A percentile compares a stretch with the other conserved stretches of the same genome.
phyloP scores from a whole-genome alignment of 2,329 filamentous ascomycete genomes.

The Colletotrichum somersetense region DNA sequence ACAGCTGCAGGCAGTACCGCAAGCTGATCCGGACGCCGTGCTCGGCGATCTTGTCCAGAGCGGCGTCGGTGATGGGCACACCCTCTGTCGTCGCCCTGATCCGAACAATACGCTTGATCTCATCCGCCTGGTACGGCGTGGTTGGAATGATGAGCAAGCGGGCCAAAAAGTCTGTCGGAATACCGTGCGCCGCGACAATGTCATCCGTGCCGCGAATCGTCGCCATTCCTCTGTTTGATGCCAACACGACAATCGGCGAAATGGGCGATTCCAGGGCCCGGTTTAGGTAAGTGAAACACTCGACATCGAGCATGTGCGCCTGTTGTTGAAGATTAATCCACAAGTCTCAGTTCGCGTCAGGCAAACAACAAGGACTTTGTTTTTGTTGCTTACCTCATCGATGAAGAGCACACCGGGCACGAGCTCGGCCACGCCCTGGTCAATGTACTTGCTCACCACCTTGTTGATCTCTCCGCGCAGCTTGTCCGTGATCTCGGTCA shows the following conservation, averaged over 20 bases:
- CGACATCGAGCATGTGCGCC: conserved; percentile 99
- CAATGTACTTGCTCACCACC: conserved; percentile 98
- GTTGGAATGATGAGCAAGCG: conserved; percentile 97
- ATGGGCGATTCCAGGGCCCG: conserved; percentile 95
- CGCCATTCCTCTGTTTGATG: conserved; percentile 95
- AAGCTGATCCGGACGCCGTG: conserved; percentile 91
- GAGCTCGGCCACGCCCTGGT: conserved; percentile 96
- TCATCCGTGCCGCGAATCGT: conserved; percentile 89
- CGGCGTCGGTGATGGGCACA: conserved; percentile 82
- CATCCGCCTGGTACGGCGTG: conserved; percentile 85
- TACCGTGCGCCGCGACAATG: conserved; percentile 88
- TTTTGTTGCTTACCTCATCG: conserved; percentile 78
- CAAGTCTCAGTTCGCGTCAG: conserved; percentile 30
- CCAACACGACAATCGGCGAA: conserved; percentile 96
- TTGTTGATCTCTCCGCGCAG: conserved; percentile 97
- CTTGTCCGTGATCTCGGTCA: conserved; percentile 99
- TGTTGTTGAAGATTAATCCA: conserved; percentile 53
- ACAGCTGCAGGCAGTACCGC: conserved; percentile 91
- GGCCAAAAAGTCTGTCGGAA: conserved; percentile 92
- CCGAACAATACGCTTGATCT: conserved; percentile 93
- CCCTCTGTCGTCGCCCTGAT: conserved; percentile 86
- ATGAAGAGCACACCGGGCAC: conserved; percentile 99
- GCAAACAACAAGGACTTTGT: conserved; percentile 24
- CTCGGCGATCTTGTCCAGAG: conserved; percentile 87
- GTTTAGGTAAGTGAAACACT: conserved; percentile 99